Evolutionary conservation across 345 rosid genomes (phyloP).

Genomic region (Cardamine occulta): DNA sequence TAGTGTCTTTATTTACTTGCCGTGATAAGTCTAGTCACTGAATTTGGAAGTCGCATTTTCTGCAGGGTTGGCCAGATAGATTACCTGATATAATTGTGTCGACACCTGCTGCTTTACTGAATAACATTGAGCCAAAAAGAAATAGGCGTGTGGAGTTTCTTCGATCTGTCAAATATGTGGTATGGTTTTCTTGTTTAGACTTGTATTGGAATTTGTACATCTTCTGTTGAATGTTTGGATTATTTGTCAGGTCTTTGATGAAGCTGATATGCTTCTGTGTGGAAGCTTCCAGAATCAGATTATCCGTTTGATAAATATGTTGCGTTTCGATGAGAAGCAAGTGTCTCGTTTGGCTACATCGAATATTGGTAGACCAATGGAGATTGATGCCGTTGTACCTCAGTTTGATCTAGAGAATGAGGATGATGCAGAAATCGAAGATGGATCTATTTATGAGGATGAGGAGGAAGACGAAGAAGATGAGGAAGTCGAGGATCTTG

Average conservation of each 20-base stretch:
- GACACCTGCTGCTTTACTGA: constrained; percentile 88
- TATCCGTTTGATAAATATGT: constrained; percentile 75
- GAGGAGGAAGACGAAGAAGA: constrained; percentile 42
- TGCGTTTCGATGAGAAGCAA: constrained; percentile 82
- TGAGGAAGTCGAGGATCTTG: constrained; percentile 55
- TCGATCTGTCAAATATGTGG: constrained; percentile 80
- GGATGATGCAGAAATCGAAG: constrained; percentile 44
- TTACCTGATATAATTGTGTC: constrained; percentile 79
- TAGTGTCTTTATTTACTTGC: too few species aligned
- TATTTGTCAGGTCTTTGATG: constrained; percentile 83
- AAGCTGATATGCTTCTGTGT: constrained; percentile 96
- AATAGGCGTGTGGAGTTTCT: constrained; percentile 57
- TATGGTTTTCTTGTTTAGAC: constrained; percentile 40
- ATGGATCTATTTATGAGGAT: constrained; percentile 35
- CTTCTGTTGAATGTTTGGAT: constrained; percentile 20
- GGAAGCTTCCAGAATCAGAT: constrained; percentile 93
- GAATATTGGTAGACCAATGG: constrained; percentile 40
- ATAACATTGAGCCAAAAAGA: constrained; percentile 69
- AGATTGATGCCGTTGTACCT: constrained; percentile 39
- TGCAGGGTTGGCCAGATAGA: constrained; percentile 92
- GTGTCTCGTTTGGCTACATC: constrained; percentile 55
- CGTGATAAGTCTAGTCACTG: background rate
- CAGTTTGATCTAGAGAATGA: constrained; percentile 40
- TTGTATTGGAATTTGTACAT: constrained; percentile 31
- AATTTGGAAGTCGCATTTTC: constrained; percentile 20